Conservation (phyloP, 164 flowering plant genomes). For the Houttuynia cordata region DNA sequence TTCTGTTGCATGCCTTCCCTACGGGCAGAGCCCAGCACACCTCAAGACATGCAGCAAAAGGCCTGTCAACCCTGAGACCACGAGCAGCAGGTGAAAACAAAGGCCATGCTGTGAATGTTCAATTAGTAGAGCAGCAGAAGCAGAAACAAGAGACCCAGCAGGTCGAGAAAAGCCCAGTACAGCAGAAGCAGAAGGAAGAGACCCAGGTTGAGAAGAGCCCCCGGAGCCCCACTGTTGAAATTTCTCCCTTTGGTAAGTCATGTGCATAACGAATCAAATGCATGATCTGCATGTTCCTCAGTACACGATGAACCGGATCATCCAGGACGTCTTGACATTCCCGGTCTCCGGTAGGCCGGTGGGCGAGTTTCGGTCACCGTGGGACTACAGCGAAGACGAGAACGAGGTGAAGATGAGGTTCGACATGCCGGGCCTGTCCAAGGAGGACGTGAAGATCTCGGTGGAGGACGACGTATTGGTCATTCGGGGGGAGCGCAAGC, state of each 20-base stretch:
- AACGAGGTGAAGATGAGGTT: slow-evolving; percentile 57
- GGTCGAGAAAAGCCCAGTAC: too few species aligned
- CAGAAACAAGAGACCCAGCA: too few species aligned
- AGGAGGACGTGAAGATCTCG: slow-evolving; percentile 48
- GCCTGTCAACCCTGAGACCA: too few species aligned
- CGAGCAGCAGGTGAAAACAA: slow-evolving; percentile 19
- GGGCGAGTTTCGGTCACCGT: slow-evolving; percentile 39
- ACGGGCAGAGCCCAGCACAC: not conserved
- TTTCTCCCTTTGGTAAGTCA: slow-evolving; percentile 57
- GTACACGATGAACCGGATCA: slow-evolving; percentile 55
- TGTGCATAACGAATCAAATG: not conserved
- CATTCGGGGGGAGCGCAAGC: slow-evolving; percentile 47
- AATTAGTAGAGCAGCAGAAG: too few species aligned
- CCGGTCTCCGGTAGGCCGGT: slow-evolving; percentile 16
- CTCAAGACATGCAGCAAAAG: not conserved
- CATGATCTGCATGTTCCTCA: too few species aligned
- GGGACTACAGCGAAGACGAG: slow-evolving; percentile 68
- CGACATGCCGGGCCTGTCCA: slow-evolving; percentile 51
- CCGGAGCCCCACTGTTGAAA: slow-evolving; percentile 25
- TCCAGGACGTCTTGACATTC: slow-evolving; percentile 38
- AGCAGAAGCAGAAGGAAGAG: slow-evolving; percentile 5
- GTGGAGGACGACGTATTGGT: slow-evolving; percentile 60
- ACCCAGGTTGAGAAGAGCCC: slow-evolving; percentile 23
- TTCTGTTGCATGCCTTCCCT: not conserved
- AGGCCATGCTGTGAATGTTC: slow-evolving; percentile 15